Percentiles rank a stretch among this genome's conserved stretches.
These are phyloP conservation scores for Leucocoprinus sp. DNA, from an alignment of 768 basidiomycete species.

Conservation along the genomic window DNA sequence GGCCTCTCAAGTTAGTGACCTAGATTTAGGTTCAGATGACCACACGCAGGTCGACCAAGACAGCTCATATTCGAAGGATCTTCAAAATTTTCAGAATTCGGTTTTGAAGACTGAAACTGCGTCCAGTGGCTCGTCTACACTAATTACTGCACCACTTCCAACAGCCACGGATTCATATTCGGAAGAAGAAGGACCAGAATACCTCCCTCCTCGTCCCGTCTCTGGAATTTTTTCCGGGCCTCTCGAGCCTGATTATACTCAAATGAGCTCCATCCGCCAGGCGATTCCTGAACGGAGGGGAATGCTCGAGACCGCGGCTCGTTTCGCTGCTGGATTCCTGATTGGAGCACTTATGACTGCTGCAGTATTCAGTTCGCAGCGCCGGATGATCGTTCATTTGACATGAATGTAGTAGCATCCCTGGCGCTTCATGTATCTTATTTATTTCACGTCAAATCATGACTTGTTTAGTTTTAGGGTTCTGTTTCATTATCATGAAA, in stretches of 20 bases:
- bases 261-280: slow-evolving; percentile 11
- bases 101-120: background rate
- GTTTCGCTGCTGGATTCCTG: slow-evolving; percentile 46
- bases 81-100: slow-evolving; percentile 1
- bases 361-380: slow-evolving; percentile 25
- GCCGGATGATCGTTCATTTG: slow-evolving; percentile 24
- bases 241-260: slow-evolving; percentile 4
- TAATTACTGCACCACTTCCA: background rate
- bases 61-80: slow-evolving; percentile 1
- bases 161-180: background rate
- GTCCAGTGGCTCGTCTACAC: slow-evolving; percentile 1
- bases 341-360: slow-evolving; percentile 27
- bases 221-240: slow-evolving; percentile 12
- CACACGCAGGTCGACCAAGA: slow-evolving; percentile 9
- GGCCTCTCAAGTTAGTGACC: background rate
- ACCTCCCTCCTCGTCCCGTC: slow-evolving; percentile 10
- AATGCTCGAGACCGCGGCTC: slow-evolving; percentile 28
- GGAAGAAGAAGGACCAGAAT: slow-evolving; percentile 8
- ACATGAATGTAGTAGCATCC: slow-evolving; percentile 14
- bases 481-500: too few relatives aligned
- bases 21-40: slow-evolving; percentile 1
- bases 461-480: too few relatives aligned
- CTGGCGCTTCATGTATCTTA: too few relatives aligned
- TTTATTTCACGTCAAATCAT: too few relatives aligned
- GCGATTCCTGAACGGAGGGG: slow-evolving; percentile 12